Evolutionary conservation across 768 basidiomycete species (phyloP), one percentile per base, ranked within the genome.

Genomic region (Amanita exitialis): DNA sequence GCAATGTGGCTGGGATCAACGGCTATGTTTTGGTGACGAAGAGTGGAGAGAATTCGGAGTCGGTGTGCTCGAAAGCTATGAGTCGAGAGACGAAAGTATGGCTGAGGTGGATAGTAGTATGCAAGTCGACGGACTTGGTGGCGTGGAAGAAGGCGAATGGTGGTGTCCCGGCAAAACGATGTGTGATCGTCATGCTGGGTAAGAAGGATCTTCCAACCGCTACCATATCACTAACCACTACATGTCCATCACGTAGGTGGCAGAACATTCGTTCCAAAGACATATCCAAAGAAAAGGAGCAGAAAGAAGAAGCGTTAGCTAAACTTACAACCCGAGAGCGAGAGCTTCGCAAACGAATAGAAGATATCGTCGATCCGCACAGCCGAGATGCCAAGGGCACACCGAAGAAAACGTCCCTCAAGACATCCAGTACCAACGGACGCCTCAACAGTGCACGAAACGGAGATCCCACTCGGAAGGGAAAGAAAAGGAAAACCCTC

Each of bases 1-100:
- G 15, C 78, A 80, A 57, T 96, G 92, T 65, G 91, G 93, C 4
- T 93, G 91, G 82, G 92, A 96, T 63, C 82, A 83, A 58, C 74
- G 92, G 27, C 71, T 96, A 20, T 86, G 86, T 53, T 83, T 84
- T 61, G 83, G 83, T n/a, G 86, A 90, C 43, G 80, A 82, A 52
- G 86, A 89, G 61, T 90, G 80, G 72, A 74, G 68, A 34, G 84
- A 83, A 44, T 84, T 81, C 63, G 84, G 80, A 7, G 69, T 66
- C 2, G 77, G 75, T 13, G 84, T 82, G 21, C 57, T 88, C 58
- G 83, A 89, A 61, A 83, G 80, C 58, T 89, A 90, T 54, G 82
- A 82, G 30, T 64, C 73, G 44, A 64, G 66, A 41, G 67, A 71
- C 39, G 60, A 61, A 25, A 61, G 52, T 20, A 70, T 71, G 51